Base-by-base conservation (phyloP, 2,329 filamentous ascomycete species). In the Peltaster fructicola region DNA sequence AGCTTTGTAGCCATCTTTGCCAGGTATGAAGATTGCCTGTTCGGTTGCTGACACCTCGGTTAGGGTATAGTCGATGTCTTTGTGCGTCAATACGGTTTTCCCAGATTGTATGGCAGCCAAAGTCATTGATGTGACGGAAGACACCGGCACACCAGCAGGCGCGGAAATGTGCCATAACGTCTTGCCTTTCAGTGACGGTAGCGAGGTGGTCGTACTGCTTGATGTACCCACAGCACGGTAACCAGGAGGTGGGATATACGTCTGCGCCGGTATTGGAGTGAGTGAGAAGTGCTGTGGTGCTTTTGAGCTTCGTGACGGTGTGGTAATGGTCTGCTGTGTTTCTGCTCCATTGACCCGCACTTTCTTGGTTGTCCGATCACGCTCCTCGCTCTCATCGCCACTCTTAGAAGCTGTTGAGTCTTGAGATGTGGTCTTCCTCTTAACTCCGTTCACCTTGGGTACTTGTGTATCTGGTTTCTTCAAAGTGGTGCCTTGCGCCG, bases 121-220 rank as follows among this genome's bases (percentile, higher is more conserved):
- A 17, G 71, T 62, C 32, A 80, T 54, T 34, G 72, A 61, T 42
- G 70, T 65, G 22, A 82, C 53, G 1, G 73, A 59, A 7, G 65
- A 68, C 29, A 82, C 61, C n/a, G 75, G 68, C 3, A 81, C 54
- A 7, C 67, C 68, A 5, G 69, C 64, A 2, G 77, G 77, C 3
- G 73, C 71, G 7, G 73, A 78, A 38, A 84, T 79, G 46, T 81
- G 78, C 77, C 76, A 84, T 30, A 82, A 58, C 45, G 82, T 71
- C 54, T 80, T 81, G 33, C 72, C 73, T 28, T 68, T 54, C 6
- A 73, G 45, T 37, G 67, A 65, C 27, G 62, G 60, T 29, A 73
- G 50, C 12, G 63, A 53, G 6, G 41, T 26, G 5, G 41, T 28
- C 19, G 41, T 43, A 6, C 44, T 49, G 6, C 40, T 33, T 5